phyloP scores from a whole-genome alignment of 139 green algal genomes.

The Chlorella sp. region DNA sequence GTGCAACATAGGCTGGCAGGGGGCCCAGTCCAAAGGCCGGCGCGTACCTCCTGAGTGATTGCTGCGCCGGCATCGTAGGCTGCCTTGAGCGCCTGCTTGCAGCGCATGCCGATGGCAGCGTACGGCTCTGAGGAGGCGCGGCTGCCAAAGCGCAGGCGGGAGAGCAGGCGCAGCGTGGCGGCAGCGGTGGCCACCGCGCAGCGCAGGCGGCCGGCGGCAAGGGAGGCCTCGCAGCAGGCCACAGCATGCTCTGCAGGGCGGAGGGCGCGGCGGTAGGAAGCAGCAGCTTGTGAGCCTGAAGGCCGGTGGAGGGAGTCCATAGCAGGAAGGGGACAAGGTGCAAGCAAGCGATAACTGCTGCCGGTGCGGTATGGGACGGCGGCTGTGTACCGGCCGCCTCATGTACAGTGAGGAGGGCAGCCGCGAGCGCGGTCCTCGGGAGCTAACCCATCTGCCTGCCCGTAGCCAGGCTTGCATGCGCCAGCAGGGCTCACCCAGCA shows the following conservation, averaged over 20 bases:
- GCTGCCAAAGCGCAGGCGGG: slow-evolving; percentile 26
- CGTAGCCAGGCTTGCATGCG: not conserved
- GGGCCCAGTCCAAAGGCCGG: no score
- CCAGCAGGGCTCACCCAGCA: slow-evolving; percentile 21
- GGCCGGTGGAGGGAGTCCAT: no score
- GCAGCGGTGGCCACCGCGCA: not conserved
- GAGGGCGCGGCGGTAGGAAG: not conserved
- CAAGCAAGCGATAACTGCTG: not conserved
- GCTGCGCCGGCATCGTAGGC: slow-evolving; percentile 3
- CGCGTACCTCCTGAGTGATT: not conserved
- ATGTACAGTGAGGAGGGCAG: no score
- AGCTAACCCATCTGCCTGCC: no score
- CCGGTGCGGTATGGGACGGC: not conserved
- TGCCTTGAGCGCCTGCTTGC: slow-evolving; percentile 24
- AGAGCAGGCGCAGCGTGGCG: slow-evolving; percentile 14
- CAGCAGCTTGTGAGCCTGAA: no score
- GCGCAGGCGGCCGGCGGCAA: not conserved
- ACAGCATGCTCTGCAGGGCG: slow-evolving; percentile 2
- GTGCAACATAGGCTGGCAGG: no score
- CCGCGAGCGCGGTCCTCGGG: no score
- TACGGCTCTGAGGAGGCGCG: not conserved
- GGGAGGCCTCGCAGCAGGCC: not conserved
- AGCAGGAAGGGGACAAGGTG: no score
- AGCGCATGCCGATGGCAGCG: not conserved
- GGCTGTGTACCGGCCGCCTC: no score